Base-by-base conservation (phyloP, 768 basidiomycete species). In the Lactarius evosmus region DNA sequence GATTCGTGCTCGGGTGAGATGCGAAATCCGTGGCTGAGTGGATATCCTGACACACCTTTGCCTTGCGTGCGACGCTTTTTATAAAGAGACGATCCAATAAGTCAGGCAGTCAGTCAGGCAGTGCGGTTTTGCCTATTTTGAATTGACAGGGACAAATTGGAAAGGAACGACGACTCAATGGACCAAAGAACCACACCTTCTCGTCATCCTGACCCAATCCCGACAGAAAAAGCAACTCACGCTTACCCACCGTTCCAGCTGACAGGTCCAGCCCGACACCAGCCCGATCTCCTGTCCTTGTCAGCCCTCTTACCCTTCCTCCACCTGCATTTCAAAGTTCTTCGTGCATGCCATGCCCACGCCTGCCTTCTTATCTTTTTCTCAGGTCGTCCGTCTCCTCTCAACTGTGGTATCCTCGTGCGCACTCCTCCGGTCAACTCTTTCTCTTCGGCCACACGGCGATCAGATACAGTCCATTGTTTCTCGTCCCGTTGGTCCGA, bases 1-100 rank as follows among this genome's bases (percentile, higher is more conserved):
- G 44, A 14, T 49, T 29, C 22, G 49, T 60, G 54, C 60, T 65
- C 63, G 63, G 63, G 54, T 61, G 59, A 65, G 63, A 65, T 33
- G 59, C 63, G 63, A 65, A 38, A 27, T 12, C 4, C 29, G 32
- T 7, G 32, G 29, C 1, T 32, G 7, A 41, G 54, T 25, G 53
- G n/a, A 16, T 52, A 41, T 51, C 54, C 44, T 46, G 22, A 46
- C 44, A n/a, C 59, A 61, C 63, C 59, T 60, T 60, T 51, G 8
- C 7, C 29, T 16, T 53, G 7, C 51, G 32, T 29, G 7, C 29
- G 27, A 53, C 44, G 51, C 29, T 53, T 32, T 32, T 53, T 53
- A 53, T 53, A 53, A 17, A 30, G 19, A 30, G 17, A 30, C 4
- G 29, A 11, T 5, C 17, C 51, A 2, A 11, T 19, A 7, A 32